A percentile compares a stretch with the other conserved stretches of the same genome.
Evolutionary conservation across 495 filamentous ascomycete species (phyloP).

Genomic region (Apodospora peruviana): DNA sequence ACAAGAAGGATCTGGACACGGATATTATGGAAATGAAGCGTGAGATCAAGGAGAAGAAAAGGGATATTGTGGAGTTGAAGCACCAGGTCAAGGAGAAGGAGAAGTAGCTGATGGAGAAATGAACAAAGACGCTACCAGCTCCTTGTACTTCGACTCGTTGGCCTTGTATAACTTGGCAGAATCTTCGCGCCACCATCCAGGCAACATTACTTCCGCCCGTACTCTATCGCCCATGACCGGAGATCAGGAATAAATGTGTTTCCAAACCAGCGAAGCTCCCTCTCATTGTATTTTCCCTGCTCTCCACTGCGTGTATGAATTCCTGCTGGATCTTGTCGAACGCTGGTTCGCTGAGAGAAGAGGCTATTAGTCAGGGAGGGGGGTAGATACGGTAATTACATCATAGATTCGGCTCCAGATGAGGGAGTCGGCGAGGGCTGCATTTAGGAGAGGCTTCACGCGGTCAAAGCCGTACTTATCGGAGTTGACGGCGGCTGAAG

Average conservation of each 20-base stretch:
- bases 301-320: slow-evolving; percentile 8
- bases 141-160: background rate
- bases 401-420: too few relatives aligned
- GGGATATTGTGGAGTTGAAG: too few relatives aligned
- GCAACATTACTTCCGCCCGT: background rate
- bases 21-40: background rate
- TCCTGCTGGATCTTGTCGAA: slow-evolving; percentile 8
- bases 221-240: background rate
- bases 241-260: background rate
- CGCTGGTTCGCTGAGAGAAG: slow-evolving; percentile 5
- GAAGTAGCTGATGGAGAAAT: background rate
- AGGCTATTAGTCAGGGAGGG: too few relatives aligned
- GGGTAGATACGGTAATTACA: too few relatives aligned
- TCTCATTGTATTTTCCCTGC: background rate
- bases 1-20: background rate
- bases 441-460: too few relatives aligned
- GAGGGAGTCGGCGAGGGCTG: too few relatives aligned
- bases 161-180: background rate
- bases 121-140: background rate
- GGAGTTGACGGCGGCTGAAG: too few relatives aligned
- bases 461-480: too few relatives aligned
- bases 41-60: background rate
- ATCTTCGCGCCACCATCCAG: background rate
- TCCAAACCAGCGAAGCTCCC: background rate
- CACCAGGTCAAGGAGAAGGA: background rate